Conservation (phyloP, 331 rosid genomes). For the Dryas integrifolia region DNA sequence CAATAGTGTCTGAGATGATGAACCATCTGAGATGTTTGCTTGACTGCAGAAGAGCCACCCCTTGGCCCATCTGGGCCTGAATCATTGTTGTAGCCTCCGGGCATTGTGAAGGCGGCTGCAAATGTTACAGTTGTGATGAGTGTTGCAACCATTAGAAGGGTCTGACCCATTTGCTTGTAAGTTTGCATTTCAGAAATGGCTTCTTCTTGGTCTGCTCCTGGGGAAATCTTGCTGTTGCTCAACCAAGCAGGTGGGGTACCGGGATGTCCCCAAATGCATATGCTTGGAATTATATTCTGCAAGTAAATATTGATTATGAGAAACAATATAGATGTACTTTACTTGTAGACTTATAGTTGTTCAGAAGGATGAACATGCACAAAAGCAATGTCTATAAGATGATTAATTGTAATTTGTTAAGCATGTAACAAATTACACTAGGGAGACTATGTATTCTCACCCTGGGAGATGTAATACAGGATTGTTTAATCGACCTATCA, state of each 20-base stretch:
- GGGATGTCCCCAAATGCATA: no score
- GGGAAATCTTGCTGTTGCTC: no score
- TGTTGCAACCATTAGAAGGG: slow-evolving; percentile 1
- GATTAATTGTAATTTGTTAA: not conserved
- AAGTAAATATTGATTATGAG: not conserved
- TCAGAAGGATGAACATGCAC: no score
- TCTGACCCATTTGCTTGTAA: slow-evolving; percentile 9
- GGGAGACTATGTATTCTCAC: not conserved
- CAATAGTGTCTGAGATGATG: not conserved
- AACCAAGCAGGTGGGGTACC: not conserved
- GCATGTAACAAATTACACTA: not conserved
- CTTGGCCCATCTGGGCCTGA: not conserved
- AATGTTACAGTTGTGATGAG: not conserved
- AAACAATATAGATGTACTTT: no score
- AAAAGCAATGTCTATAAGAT: not conserved
- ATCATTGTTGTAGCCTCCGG: not conserved
- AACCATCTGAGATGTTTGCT: not conserved
- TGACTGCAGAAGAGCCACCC: not conserved
- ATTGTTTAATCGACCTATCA: not conserved
- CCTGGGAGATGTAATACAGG: not conserved
- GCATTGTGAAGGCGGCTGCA: slow-evolving; percentile 1
- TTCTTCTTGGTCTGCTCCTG: not conserved
- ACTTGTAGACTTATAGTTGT: no score
- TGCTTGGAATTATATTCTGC: not conserved
- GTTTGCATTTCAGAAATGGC: not conserved